Evolutionary conservation across 2,329 filamentous ascomycete genomes (phyloP).

Genomic region (Colletotrichum gigasporum): DNA sequence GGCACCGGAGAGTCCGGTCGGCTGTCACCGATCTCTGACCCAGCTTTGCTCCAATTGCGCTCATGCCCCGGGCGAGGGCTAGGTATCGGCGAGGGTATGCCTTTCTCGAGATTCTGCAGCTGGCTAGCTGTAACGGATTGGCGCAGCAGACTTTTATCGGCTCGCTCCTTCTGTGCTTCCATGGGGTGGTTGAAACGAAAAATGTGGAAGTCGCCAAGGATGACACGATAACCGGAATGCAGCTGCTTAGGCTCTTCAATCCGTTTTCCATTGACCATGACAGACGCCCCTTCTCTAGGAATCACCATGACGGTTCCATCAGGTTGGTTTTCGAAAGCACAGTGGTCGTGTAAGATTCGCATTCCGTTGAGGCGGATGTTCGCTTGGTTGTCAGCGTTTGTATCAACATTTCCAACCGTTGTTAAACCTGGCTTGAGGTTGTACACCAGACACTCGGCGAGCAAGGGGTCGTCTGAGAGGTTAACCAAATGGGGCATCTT

Average conservation of each 20-base stretch:
- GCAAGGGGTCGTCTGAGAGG: slow-evolving; percentile 89
- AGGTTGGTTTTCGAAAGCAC: slow-evolving; percentile 85
- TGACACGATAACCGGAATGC: slow-evolving; percentile 92
- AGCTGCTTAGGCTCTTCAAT: slow-evolving; percentile 87
- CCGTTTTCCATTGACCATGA: slow-evolving; percentile 97
- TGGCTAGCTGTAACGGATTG: slow-evolving; percentile 78
- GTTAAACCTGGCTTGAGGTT: slow-evolving; percentile 97
- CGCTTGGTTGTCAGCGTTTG: slow-evolving; percentile 76
- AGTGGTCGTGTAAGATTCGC: slow-evolving; percentile 92
- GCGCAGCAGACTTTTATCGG: slow-evolving; percentile 85
- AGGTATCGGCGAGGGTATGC: slow-evolving; percentile 69
- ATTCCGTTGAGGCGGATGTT: slow-evolving; percentile 95
- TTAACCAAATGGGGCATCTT: slow-evolving; percentile 99
- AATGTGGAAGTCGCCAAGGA: slow-evolving; percentile 97
- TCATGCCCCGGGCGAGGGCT: slow-evolving; percentile 75
- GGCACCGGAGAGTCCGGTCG: slow-evolving; percentile 83
- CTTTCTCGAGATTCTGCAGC: slow-evolving; percentile 65
- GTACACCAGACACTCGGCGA: slow-evolving; percentile 96
- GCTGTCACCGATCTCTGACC: slow-evolving; percentile 82
- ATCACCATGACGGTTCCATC: slow-evolving; percentile 94
- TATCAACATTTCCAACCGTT: slow-evolving; percentile 93
- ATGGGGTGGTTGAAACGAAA: slow-evolving; percentile 98
- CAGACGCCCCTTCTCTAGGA: slow-evolving; percentile 88
- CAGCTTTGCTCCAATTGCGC: slow-evolving; percentile 78
- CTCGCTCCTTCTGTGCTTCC: slow-evolving; percentile 91